Base-by-base conservation (phyloP, 257 asterid genomes). In the Cruciata laevipes region DNA sequence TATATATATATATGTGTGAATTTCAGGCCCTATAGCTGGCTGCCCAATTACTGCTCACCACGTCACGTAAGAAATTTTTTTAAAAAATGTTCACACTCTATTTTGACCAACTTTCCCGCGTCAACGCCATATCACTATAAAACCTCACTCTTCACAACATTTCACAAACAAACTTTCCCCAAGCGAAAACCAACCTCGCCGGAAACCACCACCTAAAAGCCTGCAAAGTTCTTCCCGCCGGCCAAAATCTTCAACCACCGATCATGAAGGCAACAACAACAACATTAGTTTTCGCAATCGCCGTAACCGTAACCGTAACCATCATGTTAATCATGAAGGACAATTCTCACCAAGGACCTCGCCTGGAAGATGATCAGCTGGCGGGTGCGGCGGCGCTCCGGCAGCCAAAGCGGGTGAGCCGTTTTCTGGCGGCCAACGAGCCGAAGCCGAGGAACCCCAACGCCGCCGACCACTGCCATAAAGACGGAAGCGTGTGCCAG, bases 201-300 rank as follows among this genome's bases (percentile, higher is more conserved):
- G 55, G 21, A 63, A 4, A 72, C 27, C 17, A 20, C 14, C 14
- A 23, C 1, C 21, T 6, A 10, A 37, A 37, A 10, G 51, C 51
- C 17, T 17, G 6, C 20, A 4, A 47, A 47, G n/a, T 3, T 17
- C 23, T 61, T 14, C 55, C 24, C 32, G 25, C 58, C 18, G 51
- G 6, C 20, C n/a, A 6, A 21, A 13, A 3, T 6, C 20, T 16
- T 14, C 11, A 65, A 72, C 76, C 74, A 61, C 18, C 51, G 17
- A 47, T 25, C 51, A 87, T 83, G 91, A 79, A 69, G 80, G 75
- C 74, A 64, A 66, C 79, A 23, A 66, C 79, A 23, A 55, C 77
- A 51, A 31, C 27, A 20, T n/a, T 53, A 20, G 27, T 76, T 27
- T 70, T 78, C 35, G 49, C 68, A 78, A 75, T 70, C 78, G 78